Percentiles rank a stretch among this genome's conserved stretches.
Evolutionary conservation across 805 yeast genomes (phyloP).

Genomic region (Clavispora fructus): DNA sequence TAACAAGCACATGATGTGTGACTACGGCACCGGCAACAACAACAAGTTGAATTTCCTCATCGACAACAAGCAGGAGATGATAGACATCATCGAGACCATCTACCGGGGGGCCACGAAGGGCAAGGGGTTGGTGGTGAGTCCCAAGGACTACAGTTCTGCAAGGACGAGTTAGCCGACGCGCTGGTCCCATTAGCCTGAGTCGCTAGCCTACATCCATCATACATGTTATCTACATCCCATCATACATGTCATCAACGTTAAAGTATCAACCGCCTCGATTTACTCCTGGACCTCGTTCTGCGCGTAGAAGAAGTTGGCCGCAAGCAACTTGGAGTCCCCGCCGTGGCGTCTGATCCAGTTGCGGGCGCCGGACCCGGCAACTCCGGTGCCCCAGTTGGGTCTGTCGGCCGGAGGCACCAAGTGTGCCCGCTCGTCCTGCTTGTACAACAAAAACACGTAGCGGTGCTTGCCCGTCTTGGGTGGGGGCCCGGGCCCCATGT

Average conservation of each 20-base stretch:
- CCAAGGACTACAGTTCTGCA: slow-evolving; percentile 54
- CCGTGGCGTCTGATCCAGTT: slow-evolving; percentile 66
- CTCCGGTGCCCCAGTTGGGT: slow-evolving; percentile 82
- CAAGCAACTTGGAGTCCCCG: slow-evolving; percentile 54
- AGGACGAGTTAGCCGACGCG: too few relatives aligned
- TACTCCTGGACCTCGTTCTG: slow-evolving; percentile 39
- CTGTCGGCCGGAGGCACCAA: slow-evolving; percentile 48
- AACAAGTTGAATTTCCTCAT: slow-evolving; percentile 80
- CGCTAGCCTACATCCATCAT: too few relatives aligned
- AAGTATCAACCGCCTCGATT: not conserved
- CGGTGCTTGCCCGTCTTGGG: slow-evolving; percentile 81
- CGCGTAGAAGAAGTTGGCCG: slow-evolving; percentile 82
- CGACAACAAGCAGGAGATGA: slow-evolving; percentile 79
- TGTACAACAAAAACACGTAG: slow-evolving; percentile 71
- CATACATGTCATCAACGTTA: not conserved
- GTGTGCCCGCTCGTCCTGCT: slow-evolving; percentile 49
- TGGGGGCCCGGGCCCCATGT: slow-evolving; percentile 90
- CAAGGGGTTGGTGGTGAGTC: slow-evolving; percentile 84
- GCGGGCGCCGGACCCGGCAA: slow-evolving; percentile 70
- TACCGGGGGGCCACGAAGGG: slow-evolving; percentile 92
- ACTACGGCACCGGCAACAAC: slow-evolving; percentile 96
- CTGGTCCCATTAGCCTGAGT: too few relatives aligned
- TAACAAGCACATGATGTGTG: slow-evolving; percentile 97
- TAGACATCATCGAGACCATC: slow-evolving; percentile 84
- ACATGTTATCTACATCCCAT: too few relatives aligned